phyloP scores from a whole-genome alignment of 83 land plant genomes.

The Picea abies region DNA sequence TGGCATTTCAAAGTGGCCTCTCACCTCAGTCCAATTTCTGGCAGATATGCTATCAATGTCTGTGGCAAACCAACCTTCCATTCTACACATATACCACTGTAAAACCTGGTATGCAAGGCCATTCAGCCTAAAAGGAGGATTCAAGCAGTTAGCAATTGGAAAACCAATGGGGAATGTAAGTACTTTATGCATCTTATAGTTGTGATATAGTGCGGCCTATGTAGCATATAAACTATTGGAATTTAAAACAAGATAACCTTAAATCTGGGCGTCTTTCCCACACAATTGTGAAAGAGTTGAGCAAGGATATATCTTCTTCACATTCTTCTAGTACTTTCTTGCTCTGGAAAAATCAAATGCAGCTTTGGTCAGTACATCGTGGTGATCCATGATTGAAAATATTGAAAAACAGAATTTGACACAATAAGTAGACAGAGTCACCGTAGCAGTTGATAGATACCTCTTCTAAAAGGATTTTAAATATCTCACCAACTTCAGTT shows the following conservation, averaged over 20 bases:
- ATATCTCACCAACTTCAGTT: constrained; percentile 64
- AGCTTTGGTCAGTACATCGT: constrained; percentile 16
- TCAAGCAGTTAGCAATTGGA: no score
- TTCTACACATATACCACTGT: constrained; percentile 89
- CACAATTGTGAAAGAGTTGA: constrained; percentile 70
- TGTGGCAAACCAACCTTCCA: constrained; percentile 96
- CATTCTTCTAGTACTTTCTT: constrained; percentile 67
- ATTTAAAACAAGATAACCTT: constrained; percentile 36
- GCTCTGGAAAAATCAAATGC: constrained; percentile 37
- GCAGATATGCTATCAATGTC: constrained; percentile 81
- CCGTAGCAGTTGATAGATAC: constrained; percentile 17
- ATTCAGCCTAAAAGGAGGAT: constrained; percentile 37
- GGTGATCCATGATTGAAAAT: not conserved
- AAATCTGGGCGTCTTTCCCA: constrained; percentile 70
- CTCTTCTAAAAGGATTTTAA: constrained; percentile 74
- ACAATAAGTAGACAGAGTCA: not conserved
- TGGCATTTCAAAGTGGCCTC: not conserved
- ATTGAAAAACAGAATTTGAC: constrained; percentile 19
- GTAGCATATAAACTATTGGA: no score
- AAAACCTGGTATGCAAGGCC: constrained; percentile 78
- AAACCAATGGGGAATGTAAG: no score
- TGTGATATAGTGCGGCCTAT: no score
- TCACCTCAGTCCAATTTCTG: constrained; percentile 80
- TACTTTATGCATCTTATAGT: no score
- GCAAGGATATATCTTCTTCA: constrained; percentile 69